Evolutionary conservation across 2,329 filamentous ascomycete species (phyloP).

Genomic region (Ascochyta lentis): DNA sequence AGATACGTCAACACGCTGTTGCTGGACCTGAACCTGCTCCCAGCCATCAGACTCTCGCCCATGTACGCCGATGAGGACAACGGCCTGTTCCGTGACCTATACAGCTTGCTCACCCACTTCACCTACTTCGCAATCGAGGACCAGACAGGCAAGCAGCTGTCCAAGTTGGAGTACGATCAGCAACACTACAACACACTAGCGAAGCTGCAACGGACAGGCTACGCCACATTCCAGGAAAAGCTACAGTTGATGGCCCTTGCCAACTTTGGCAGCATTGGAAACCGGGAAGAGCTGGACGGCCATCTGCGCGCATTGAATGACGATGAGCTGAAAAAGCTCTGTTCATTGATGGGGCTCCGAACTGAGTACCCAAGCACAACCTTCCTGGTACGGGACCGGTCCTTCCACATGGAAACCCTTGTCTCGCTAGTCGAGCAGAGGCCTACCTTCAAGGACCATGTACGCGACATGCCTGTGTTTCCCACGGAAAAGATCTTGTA

Average conservation of each 20-base stretch:
- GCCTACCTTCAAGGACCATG: constrained; percentile 80
- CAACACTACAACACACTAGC: constrained; percentile 78
- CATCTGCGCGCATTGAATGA: constrained; percentile 78
- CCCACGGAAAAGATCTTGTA: constrained; percentile 86
- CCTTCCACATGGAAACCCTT: constrained; percentile 74
- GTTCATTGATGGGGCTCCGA: constrained; percentile 75
- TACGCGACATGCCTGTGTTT: constrained; percentile 74
- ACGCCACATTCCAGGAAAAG: constrained; percentile 86
- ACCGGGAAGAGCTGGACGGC: constrained; percentile 76
- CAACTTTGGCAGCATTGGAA: constrained; percentile 88
- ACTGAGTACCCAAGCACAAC: constrained; percentile 79
- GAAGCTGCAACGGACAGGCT: constrained; percentile 76
- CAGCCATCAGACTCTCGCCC: constrained; percentile 79
- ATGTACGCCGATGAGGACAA: constrained; percentile 78
- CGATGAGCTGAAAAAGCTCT: constrained; percentile 74
- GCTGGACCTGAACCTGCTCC: constrained; percentile 81
- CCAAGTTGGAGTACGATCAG: constrained; percentile 75
- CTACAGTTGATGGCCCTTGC: constrained; percentile 89
- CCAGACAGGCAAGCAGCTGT: constrained; percentile 80
- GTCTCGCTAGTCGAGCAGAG: constrained; percentile 77
- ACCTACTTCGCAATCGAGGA: constrained; percentile 90
- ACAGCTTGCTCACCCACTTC: constrained; percentile 82
- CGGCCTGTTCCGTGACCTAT: constrained; percentile 79
- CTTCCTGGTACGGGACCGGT: constrained; percentile 67
- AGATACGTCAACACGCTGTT: constrained; percentile 91